Conservation (phyloP, 2,329 filamentous ascomycete genomes). For the Clathrospora elynae region DNA sequence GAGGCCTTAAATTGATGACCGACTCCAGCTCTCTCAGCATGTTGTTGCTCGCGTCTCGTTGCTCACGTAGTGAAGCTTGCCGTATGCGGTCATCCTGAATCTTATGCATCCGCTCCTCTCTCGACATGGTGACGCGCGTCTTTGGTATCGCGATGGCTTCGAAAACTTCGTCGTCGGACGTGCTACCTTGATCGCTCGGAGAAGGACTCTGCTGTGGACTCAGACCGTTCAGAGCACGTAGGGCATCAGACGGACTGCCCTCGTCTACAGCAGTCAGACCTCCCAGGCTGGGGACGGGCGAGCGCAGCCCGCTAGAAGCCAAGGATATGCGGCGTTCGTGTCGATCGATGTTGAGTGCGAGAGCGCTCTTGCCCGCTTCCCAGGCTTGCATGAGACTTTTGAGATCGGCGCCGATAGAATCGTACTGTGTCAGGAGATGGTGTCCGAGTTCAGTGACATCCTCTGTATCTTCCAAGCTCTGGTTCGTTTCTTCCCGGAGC, state of each 20-base stretch:
- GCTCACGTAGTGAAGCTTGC: slow-evolving; percentile 72
- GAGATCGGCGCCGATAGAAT: slow-evolving; percentile 88
- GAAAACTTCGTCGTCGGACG: slow-evolving; percentile 77
- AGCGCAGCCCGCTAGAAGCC: slow-evolving; percentile 55
- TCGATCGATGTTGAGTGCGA: slow-evolving; percentile 80
- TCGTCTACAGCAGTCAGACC: slow-evolving; percentile 64
- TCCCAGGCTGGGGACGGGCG: slow-evolving; percentile 62
- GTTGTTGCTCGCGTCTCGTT: slow-evolving; percentile 78
- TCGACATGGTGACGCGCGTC: slow-evolving; percentile 69
- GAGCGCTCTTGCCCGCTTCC: slow-evolving; percentile 72
- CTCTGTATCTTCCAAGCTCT: slow-evolving; percentile 72
- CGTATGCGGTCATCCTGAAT: slow-evolving; percentile 85
- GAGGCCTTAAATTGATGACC: slow-evolving; percentile 64
- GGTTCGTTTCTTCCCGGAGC: slow-evolving; percentile 85
- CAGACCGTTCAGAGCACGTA: slow-evolving; percentile 75
- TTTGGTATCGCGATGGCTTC: slow-evolving; percentile 83
- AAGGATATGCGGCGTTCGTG: slow-evolving; percentile 68
- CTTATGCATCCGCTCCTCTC: slow-evolving; percentile 85
- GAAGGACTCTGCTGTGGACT: slow-evolving; percentile 48
- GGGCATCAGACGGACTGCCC: slow-evolving; percentile 66
- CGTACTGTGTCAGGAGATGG: slow-evolving; percentile 85
- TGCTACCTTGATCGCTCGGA: slow-evolving; percentile 57
- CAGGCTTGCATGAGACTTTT: slow-evolving; percentile 60
- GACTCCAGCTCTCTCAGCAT: slow-evolving; percentile 95
- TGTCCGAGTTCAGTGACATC: slow-evolving; percentile 74